Base-by-base conservation (phyloP, 306 rosid genomes). In the Quercus aquifolioides region DNA sequence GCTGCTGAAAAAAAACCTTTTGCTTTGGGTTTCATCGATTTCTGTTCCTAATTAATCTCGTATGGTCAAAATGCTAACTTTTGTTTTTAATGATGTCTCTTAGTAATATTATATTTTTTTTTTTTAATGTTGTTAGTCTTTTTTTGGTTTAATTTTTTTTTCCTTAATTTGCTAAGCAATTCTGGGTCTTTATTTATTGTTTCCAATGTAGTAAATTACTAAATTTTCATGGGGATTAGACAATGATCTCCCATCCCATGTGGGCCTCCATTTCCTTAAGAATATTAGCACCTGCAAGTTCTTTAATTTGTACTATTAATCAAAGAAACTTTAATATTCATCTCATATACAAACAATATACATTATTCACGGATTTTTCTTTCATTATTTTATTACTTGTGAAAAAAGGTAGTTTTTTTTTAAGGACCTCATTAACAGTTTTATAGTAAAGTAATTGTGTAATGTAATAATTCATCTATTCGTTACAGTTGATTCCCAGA, bases 241-340 rank as follows among this genome's bases (percentile, higher is more conserved):
- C 91, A 83, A 83, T 87, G 85, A 84, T 91, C 91, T 83, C 79
- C 89, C 80, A 41, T 73, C 85, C 90, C 97, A 90, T 90, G 90
- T 92, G 95, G 93, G 78, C 74, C 85, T 81, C 80, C 74, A 77
- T 89, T 80, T 76, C 84, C 75, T 81, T 74, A 64, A 81, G 85
- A 85, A 88, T 88, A 86, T 75, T 77, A 75, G 71, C 91, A 80
- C 84, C 85, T 88, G 77, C 86, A 38, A 79, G 33, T 88, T 85
- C 91, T 86, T 17, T 17, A 78, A 76, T 88, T 78, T n/a, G 28
- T 82, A 86, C 84, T 60, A 76, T 75, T 62, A 71, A 60, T 52
- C 25, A 56, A 78, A 71, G 76, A 77, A 18, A 79, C 81, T 75
- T 85, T 65, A 71, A 26, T 56, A 80, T 21, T 49, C 54, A 49